Evolutionary conservation across 2,329 filamentous ascomycete genomes (phyloP), one percentile per base, ranked within the genome.

Genomic region (Chaetomiaceae sp.): DNA sequence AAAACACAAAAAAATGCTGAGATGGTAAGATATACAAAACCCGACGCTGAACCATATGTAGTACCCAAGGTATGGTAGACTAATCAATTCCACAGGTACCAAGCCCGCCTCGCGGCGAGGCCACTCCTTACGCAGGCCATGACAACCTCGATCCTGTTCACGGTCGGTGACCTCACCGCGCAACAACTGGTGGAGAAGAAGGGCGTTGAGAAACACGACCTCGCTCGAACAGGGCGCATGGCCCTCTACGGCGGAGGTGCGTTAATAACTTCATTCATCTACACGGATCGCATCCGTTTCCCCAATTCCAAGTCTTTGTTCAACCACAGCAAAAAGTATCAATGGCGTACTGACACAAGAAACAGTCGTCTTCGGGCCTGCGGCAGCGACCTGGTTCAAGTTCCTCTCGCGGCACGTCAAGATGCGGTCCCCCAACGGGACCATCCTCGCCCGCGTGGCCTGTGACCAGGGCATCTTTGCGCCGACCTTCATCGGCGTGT

Each of bases 71-170:
- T n/a, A n/a, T n/a, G n/a, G n/a, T n/a, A n/a, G n/a, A n/a, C n/a
- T n/a, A n/a, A n/a, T n/a, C n/a, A n/a, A n/a, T n/a, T n/a, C n/a
- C n/a, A n/a, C 42, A 62, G 91, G 90, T 97, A 97, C 74, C 89
- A 95, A 72, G 77, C 82, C 65, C 87, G 82, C 69, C 77, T 96
- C 66, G 85, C 86, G 61, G 80, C 83, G 63, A 82, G 87, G 65
- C 92, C 92, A 54, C 75, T 97, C 61, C 81, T 96, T 64, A 97
- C 92, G 10, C 89, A 96, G 75, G 88, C 86, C 66, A 73, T 96
- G 62, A 95, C 90, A 50, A 96, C 92, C 34, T 87, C 89, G 43
- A 79, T 97, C 53, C 84, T 99, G 57, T 99, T 97, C 68, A 91
- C 87, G 52, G 88, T 90, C 13, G 93, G 93, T 63, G 93, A 99